A percentile compares a stretch with the other conserved stretches of the same genome.
Evolutionary conservation across 495 filamentous ascomycete genomes (phyloP).

Genomic region (Daldinia vernicosa): DNA sequence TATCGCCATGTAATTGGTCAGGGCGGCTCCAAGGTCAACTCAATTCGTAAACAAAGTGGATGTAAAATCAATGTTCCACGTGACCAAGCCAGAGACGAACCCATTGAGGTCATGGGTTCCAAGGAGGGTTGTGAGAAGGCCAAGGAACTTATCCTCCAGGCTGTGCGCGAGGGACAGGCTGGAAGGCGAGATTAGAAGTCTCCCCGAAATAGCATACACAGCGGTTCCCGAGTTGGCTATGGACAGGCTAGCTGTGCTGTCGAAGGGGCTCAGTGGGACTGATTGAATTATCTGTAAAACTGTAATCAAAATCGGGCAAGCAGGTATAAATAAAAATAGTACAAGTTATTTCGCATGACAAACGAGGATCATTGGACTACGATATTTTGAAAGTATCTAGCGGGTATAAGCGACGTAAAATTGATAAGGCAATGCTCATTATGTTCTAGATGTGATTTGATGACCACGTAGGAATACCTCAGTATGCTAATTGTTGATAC

Average conservation of each 20-base stretch:
- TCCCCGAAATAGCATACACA: not conserved
- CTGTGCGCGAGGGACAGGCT: slow-evolving; percentile 66
- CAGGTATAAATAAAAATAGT: slow-evolving; percentile 42
- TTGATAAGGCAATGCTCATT: not conserved
- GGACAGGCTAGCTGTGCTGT: not conserved
- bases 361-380: not conserved
- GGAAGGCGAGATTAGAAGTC: slow-evolving; percentile 43
- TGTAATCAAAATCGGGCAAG: slow-evolving; percentile 25
- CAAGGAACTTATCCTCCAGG: slow-evolving; percentile 84
- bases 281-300: slow-evolving; percentile 20
- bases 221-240: not conserved
- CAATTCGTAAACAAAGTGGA: slow-evolving; percentile 88
- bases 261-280: not conserved
- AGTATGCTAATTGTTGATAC: not conserved
- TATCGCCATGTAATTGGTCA: slow-evolving; percentile 92
- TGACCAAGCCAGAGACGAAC: slow-evolving; percentile 77
- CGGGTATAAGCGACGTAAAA: not conserved
- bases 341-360: slow-evolving; percentile 7
- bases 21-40: slow-evolving; percentile 88
- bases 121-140: slow-evolving; percentile 86
- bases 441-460: not conserved
- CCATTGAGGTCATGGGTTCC: slow-evolving; percentile 86
- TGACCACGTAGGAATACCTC: not conserved
- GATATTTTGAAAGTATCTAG: not conserved
- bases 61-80: slow-evolving; percentile 92